These are phyloP conservation scores for Chiua virens DNA, from an alignment of 768 basidiomycete genomes.

Conservation along the genomic window DNA sequence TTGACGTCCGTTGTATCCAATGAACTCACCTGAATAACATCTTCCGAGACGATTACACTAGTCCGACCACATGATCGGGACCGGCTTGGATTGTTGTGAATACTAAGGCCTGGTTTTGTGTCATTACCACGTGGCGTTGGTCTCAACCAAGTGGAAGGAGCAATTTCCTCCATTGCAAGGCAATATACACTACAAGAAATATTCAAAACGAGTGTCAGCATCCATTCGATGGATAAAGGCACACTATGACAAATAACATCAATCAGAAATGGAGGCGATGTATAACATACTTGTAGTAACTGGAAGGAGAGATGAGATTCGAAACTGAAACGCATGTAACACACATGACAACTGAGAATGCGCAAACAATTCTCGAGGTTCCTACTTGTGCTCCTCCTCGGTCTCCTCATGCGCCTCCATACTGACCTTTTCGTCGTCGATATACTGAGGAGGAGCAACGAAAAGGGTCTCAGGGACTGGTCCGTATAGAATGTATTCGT, in stretches of 20 bases:
- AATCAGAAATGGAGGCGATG: constrained; percentile 2
- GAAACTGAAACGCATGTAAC: neutral
- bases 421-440: constrained; percentile 54
- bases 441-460: constrained; percentile 58
- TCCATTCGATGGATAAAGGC: constrained; percentile 9
- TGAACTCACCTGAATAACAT: too few species aligned
- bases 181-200: constrained; percentile 8
- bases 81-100: too few species aligned
- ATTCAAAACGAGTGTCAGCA: constrained; percentile 21
- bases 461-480: constrained; percentile 48
- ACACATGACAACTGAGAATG: neutral
- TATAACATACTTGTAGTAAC: constrained; percentile 10
- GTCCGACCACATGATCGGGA: too few species aligned
- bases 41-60: too few species aligned
- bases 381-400: constrained; percentile 20
- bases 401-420: constrained; percentile 9
- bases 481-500: constrained; percentile 43
- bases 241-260: constrained; percentile 1
- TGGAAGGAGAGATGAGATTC: constrained; percentile 1
- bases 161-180: neutral
- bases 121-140: too few species aligned
- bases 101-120: too few species aligned
- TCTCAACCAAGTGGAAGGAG: too few species aligned
- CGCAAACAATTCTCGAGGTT: neutral
- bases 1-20: too few species aligned